Conservation (phyloP, 768 basidiomycete genomes). For the Phylloporus sp. region DNA sequence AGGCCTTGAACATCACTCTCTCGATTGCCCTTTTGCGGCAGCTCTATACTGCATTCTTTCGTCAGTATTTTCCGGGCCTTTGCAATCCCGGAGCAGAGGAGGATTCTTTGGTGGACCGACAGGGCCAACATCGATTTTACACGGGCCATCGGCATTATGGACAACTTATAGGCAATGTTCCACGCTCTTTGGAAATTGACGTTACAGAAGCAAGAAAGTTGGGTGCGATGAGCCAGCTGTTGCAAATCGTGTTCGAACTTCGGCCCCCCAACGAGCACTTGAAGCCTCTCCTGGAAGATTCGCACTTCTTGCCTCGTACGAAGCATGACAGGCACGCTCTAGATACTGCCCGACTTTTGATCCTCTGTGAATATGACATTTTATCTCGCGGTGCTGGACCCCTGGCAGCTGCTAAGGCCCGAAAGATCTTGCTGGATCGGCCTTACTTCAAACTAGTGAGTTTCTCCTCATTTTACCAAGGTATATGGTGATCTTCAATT, state of each 20-base stretch:
- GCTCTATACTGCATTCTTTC: neutral
- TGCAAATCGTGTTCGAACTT: neutral
- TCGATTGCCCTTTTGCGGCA: neutral
- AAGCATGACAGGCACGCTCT: no score
- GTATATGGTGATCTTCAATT: no score
- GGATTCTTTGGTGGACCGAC: neutral
- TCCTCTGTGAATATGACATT: no score
- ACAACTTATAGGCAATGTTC: neutral
- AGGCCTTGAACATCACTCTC: neutral
- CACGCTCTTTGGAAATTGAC: neutral
- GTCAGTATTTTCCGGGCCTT: neutral
- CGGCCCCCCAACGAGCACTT: neutral
- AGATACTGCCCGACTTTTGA: no score
- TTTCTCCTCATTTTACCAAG: no score
- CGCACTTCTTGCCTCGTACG: no score
- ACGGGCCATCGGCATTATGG: neutral
- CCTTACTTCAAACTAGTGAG: no score
- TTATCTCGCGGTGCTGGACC: no score
- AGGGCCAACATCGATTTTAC: constrained; percentile 1
- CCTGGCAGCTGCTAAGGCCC: no score
- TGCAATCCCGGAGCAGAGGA: neutral
- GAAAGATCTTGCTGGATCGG: no score
- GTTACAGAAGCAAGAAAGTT: neutral
- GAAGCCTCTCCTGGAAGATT: neutral
- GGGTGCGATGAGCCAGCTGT: neutral